Conservation (phyloP, 805 yeast species). For the Teunomyces cretensis region DNA sequence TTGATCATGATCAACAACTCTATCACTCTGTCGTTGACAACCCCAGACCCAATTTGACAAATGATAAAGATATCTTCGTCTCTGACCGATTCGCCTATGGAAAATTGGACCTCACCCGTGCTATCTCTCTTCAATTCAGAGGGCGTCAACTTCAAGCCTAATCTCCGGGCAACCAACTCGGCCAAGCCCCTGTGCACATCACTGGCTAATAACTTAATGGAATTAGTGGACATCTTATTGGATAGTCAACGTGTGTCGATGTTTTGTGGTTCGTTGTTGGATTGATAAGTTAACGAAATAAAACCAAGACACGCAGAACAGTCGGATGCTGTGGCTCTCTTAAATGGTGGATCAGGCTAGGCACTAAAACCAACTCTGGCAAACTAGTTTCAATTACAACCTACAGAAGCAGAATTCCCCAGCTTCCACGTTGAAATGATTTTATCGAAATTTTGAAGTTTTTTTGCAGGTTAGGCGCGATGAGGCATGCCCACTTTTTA, state of each 20-base stretch:
- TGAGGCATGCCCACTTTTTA: neutral
- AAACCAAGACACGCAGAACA: neutral
- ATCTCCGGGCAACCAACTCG: constrained; percentile 61
- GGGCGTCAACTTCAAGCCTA: constrained; percentile 62
- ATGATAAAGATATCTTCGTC: constrained; percentile 82
- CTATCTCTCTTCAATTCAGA: constrained; percentile 64
- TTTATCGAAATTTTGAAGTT: neutral
- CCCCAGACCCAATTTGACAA: constrained; percentile 78
- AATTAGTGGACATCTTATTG: constrained; percentile 64
- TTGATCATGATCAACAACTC: constrained; percentile 76
- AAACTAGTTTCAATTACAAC: neutral
- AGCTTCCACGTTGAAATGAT: neutral
- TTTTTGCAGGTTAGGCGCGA: neutral
- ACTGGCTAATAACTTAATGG: constrained; percentile 66
- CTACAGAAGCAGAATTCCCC: neutral
- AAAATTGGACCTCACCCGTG: constrained; percentile 72
- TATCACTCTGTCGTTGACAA: constrained; percentile 70
- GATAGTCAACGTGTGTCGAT: constrained; percentile 1
- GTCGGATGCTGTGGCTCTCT: neutral
- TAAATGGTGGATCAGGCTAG: neutral
- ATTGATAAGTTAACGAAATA: neutral
- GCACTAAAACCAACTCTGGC: neutral
- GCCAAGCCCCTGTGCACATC: constrained; percentile 70
- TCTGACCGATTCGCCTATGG: constrained; percentile 79
- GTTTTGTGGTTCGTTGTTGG: constrained; percentile 4